Conservation (phyloP, 176 grass and related monocot genomes). For the Carex pumila region DNA sequence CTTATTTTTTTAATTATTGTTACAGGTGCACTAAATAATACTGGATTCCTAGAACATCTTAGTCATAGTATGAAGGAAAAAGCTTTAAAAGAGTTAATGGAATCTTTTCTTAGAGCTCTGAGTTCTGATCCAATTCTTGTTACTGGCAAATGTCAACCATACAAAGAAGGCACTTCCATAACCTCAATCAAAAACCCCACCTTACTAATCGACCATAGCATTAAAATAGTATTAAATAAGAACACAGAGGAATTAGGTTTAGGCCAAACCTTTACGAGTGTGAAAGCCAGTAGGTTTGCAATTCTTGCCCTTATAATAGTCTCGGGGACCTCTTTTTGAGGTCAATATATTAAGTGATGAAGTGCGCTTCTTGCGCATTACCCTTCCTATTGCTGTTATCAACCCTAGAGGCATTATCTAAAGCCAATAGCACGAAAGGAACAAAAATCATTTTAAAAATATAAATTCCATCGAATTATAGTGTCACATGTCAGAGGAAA, state of each 20-base stretch:
- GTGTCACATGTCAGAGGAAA: no score
- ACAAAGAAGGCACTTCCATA: not conserved
- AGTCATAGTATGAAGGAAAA: not conserved
- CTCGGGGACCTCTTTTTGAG: constrained; percentile 72
- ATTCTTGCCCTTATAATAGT: constrained; percentile 99
- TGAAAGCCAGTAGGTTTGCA: constrained; percentile 97
- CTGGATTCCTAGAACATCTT: not conserved
- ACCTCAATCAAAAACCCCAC: not conserved
- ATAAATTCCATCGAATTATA: no score
- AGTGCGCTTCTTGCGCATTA: constrained; percentile 64
- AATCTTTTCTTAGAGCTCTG: not conserved
- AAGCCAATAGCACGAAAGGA: not conserved
- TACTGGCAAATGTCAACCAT: not conserved
- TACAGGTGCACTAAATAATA: not conserved
- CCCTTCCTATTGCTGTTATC: constrained; percentile 56
- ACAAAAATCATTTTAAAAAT: not conserved
- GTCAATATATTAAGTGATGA: constrained; percentile 85
- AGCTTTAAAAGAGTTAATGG: not conserved
- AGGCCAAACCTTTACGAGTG: constrained; percentile 76
- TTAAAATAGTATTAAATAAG: not conserved
- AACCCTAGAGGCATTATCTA: constrained; percentile 81
- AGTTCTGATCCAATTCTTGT: not conserved
- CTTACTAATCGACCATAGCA: not conserved
- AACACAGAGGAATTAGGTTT: not conserved
- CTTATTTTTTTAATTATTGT: not conserved